phyloP scores from a whole-genome alignment of 371 early-diverging fungal species.

The Rhizopus stolonifer region DNA sequence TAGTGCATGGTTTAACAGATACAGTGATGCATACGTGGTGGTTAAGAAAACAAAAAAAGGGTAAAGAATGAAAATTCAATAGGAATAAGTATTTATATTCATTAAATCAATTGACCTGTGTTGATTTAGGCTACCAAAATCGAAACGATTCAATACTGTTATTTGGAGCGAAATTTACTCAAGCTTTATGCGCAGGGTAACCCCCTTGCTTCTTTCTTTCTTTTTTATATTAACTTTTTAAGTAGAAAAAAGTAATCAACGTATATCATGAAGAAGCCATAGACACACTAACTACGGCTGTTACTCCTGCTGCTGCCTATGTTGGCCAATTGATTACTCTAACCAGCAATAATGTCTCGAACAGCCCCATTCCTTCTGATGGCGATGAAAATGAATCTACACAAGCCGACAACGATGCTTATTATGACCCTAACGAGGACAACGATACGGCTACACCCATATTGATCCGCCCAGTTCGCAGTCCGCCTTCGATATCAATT shows the following conservation, averaged over 20 bases:
- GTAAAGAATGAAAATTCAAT: constrained; percentile 17
- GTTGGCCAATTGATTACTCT: constrained; percentile 10
- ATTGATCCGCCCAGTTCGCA: constrained; percentile 7
- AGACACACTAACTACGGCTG: constrained; percentile 12
- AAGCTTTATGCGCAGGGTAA: constrained; percentile 14
- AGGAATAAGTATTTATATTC: constrained; percentile 10
- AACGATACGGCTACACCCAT: not conserved
- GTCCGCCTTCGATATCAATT: constrained; percentile 3
- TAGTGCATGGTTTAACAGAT: constrained; percentile 15
- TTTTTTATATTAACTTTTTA: constrained; percentile 12
- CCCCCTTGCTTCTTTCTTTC: constrained; percentile 9
- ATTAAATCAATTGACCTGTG: constrained; percentile 17
- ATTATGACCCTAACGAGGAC: constrained; percentile 9
- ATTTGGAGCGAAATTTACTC: constrained; percentile 13
- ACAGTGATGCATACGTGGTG: constrained; percentile 5
- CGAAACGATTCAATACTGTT: constrained; percentile 15
- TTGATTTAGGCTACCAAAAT: constrained; percentile 13
- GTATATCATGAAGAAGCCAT: constrained; percentile 18
- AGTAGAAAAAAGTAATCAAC: constrained; percentile 13
- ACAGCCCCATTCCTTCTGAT: constrained; percentile 9
- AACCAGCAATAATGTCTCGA: constrained; percentile 7
- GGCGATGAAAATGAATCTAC: constrained; percentile 12
- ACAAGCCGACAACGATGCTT: constrained; percentile 7
- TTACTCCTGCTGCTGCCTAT: constrained; percentile 11
- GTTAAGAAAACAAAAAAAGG: constrained; percentile 17